A percentile compares a stretch with the other conserved stretches of the same genome.
Evolutionary conservation across 1,284 basidiomycete species (phyloP).

Genomic region (Trichosporon faecale): DNA sequence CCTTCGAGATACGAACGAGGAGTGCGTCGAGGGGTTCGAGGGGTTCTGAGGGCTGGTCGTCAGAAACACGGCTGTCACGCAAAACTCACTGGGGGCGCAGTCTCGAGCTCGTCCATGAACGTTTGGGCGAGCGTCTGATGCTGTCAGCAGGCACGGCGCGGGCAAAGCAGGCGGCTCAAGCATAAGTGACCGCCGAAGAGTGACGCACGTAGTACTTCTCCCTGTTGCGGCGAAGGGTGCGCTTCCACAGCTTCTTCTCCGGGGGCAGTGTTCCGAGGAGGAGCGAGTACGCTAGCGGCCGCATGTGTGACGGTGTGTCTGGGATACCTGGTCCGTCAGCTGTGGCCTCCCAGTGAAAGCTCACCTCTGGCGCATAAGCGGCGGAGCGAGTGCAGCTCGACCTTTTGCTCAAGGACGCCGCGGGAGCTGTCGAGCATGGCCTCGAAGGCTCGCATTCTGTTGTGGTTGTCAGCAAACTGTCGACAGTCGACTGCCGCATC

Average conservation of each 20-base stretch:
- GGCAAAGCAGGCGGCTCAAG: slow-evolving; percentile 1
- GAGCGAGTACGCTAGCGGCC: slow-evolving; percentile 47
- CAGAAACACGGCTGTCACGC: not conserved
- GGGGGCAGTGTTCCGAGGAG: slow-evolving; percentile 41
- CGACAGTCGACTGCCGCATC: not conserved
- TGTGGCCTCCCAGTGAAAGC: not conserved
- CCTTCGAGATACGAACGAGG: slow-evolving; percentile 39
- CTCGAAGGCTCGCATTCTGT: slow-evolving; percentile 47
- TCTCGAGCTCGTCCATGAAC: slow-evolving; percentile 36
- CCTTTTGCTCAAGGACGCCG: slow-evolving; percentile 31
- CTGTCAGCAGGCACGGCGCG: slow-evolving; percentile 15
- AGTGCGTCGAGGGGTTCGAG: slow-evolving; percentile 35
- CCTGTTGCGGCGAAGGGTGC: slow-evolving; percentile 26
- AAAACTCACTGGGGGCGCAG: slow-evolving; percentile 26
- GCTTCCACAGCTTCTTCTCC: slow-evolving; percentile 43
- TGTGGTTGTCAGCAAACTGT: not conserved
- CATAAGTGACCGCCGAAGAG: not conserved
- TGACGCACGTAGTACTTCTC: slow-evolving; percentile 41
- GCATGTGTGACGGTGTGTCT: slow-evolving; percentile 43
- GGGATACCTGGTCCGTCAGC: slow-evolving; percentile 43
- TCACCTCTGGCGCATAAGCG: slow-evolving; percentile 44
- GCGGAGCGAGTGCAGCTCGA: slow-evolving; percentile 42
- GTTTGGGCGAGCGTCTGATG: slow-evolving; percentile 31
- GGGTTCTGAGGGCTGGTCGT: slow-evolving; percentile 30
- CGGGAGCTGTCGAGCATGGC: slow-evolving; percentile 42